phyloP scores from a whole-genome alignment of 2,329 filamentous ascomycete genomes.

The Blumeriella jaapii region DNA sequence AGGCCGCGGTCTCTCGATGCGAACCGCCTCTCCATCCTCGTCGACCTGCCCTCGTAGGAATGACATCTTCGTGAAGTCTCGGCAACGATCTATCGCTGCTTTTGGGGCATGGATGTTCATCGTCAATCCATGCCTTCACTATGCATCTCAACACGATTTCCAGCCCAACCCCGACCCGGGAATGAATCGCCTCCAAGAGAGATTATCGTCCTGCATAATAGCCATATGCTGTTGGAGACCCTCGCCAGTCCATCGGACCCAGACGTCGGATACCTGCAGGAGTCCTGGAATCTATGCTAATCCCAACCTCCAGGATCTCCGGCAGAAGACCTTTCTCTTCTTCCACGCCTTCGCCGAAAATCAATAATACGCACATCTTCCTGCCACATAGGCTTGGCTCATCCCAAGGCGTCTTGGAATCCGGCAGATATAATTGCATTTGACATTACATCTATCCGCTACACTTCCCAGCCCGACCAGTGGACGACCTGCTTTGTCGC shows the following conservation, averaged over 20 bases:
- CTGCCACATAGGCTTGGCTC: too few species aligned
- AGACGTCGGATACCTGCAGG: slow-evolving; percentile 20
- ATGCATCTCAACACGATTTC: neutral
- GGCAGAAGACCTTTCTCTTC: slow-evolving; percentile 17
- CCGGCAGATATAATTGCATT: too few species aligned
- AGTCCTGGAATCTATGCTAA: slow-evolving; percentile 19
- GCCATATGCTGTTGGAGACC: slow-evolving; percentile 9
- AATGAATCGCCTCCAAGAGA: slow-evolving; percentile 17
- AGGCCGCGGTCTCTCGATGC: slow-evolving; percentile 9
- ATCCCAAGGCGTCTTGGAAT: too few species aligned
- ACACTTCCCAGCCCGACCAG: neutral
- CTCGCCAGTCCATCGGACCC: slow-evolving; percentile 13
- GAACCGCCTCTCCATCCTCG: slow-evolving; percentile 4
- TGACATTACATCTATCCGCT: neutral
- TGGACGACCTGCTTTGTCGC: slow-evolving; percentile 8
- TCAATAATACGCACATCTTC: too few species aligned
- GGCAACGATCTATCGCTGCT: neutral
- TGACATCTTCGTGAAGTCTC: neutral
- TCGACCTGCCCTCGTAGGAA: neutral
- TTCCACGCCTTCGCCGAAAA: too few species aligned
- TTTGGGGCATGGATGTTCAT: too few species aligned
- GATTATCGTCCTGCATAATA: too few species aligned
- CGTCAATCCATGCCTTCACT: too few species aligned
- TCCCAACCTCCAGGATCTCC: slow-evolving; percentile 13
- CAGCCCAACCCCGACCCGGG: slow-evolving; percentile 12